These are phyloP conservation scores for Circinella umbellata DNA, from an alignment of 371 early-diverging fungal genomes.

Conservation along the genomic window DNA sequence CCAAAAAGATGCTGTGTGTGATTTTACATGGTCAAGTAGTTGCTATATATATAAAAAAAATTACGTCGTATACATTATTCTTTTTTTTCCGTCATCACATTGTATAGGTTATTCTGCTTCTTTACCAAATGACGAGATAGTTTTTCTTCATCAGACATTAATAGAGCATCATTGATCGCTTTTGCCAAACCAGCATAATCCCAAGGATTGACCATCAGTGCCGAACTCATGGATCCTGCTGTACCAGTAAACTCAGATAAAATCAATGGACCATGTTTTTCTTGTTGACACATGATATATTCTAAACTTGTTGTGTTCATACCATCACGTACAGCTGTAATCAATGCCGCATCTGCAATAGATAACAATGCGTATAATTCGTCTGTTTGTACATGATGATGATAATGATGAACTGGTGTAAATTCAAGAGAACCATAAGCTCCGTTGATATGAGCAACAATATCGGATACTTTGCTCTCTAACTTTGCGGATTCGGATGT, in stretches of 20 bases:
- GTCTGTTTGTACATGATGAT: conserved; percentile 90
- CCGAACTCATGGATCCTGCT: conserved; percentile 88
- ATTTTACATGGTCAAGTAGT: conserved; percentile 85
- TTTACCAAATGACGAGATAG: conserved; percentile 72
- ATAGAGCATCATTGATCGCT: conserved; percentile 89
- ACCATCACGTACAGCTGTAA: conserved; percentile 97
- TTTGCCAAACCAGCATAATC: conserved; percentile 93
- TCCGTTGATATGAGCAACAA: conserved; percentile 94
- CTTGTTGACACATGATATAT: conserved; percentile 96
- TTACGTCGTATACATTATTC: not conserved
- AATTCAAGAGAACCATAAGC: conserved; percentile 94
- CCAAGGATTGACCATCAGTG: conserved; percentile 98
- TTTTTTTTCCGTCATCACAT: not conserved
- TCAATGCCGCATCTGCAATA: conserved; percentile 93
- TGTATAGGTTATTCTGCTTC: not conserved
- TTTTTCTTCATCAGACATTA: conserved; percentile 85
- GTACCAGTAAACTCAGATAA: conserved; percentile 98
- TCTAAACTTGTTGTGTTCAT: conserved; percentile 99
- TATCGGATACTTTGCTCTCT: conserved; percentile 86
- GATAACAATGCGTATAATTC: conserved; percentile 96
- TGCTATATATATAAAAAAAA: conserved; percentile 48
- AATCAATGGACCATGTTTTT: conserved; percentile 89
- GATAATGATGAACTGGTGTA: conserved; percentile 94
- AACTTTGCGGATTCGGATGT: conserved; percentile 62
- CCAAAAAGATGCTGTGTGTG: conserved; percentile 94